phyloP scores from a whole-genome alignment of 495 filamentous ascomycete species.

The Glarea lozoyensis region DNA sequence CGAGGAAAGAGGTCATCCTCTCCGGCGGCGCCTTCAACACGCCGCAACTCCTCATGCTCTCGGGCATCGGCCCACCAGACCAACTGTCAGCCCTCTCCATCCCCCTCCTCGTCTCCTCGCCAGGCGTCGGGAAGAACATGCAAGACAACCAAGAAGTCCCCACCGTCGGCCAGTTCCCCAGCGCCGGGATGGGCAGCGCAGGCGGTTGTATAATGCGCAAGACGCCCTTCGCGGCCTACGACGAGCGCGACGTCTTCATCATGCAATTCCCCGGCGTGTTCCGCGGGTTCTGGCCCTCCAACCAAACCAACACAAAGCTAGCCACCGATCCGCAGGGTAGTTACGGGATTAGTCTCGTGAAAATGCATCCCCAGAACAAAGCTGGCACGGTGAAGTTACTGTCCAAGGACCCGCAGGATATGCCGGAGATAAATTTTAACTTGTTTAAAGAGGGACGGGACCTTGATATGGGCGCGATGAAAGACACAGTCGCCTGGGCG shows the following conservation, averaged over 20 bases:
- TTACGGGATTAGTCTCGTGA: conserved; percentile 24
- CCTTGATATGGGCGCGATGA: conserved; percentile 37
- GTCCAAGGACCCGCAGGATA: conserved; percentile 44
- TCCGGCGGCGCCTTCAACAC: conserved; percentile 53
- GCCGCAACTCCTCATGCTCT: conserved; percentile 54
- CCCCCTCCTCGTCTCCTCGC: conserved; percentile 40
- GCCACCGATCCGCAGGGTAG: neutral
- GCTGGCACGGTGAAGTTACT: conserved; percentile 41
- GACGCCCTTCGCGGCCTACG: conserved; percentile 22
- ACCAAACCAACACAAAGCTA: conserved; percentile 25
- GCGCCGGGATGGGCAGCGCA: conserved; percentile 29
- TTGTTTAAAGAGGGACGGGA: conserved; percentile 26
- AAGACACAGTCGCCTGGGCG: conserved; percentile 36
- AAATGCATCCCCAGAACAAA: conserved; percentile 41
- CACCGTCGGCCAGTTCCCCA: conserved; percentile 32
- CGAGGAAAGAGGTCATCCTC: conserved; percentile 53
- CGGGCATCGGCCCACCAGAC: conserved; percentile 45
- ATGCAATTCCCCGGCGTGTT: conserved; percentile 45
- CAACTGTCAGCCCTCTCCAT: conserved; percentile 44
- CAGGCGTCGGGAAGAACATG: conserved; percentile 56
- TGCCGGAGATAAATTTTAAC: conserved; percentile 44
- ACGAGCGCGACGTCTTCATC: conserved; percentile 40
- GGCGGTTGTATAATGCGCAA: conserved; percentile 38
- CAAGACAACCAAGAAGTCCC: conserved; percentile 53
- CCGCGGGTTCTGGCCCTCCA: conserved; percentile 41